Evolutionary conservation across 495 filamentous ascomycete species (phyloP), one percentile per base, ranked within the genome.

Genomic region (Trichocladium uniseriatum): DNA sequence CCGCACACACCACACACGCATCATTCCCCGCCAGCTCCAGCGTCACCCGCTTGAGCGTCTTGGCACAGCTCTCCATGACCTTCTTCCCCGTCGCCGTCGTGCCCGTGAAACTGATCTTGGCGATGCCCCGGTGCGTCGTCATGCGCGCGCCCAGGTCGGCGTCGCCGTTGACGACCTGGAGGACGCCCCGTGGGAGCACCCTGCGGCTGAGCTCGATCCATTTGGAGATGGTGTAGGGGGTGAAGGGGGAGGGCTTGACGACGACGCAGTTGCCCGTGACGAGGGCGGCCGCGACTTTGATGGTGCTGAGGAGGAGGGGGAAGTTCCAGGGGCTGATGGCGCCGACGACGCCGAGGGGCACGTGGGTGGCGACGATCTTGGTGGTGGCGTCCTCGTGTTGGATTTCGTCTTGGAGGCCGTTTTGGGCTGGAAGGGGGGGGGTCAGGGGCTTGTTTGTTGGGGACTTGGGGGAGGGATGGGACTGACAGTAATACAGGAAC

Each of bases 61-160:
- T 74, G 7, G 80, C 71, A 55, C 73, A 78, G 36, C 69, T 72
- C 14, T 69, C 76, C 71, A 82, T 77, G 39, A 87, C 76, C 34
- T 69, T 73, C 61, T 81, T 81, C 11, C 83, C 83, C 0, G 81
- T 83, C 1, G 71, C 59, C 24, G 73, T 79, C 6, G 79, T 82
- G 5, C 83, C 83, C 0, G 82, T 87, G 62, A 87, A 87, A 46
- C 67, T 75, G 58, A 86, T 81, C 69, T 86, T 84, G 46, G 75
- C 74, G 52, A 87, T 78, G 2, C 69, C 75, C 0, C 77, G 72
- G 54, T 87, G 82, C 10, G 65, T 57, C 0, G 69, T 71, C 43
- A 84, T 66, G 64, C 66, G 62, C 2, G 79, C 76, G 6, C 83
- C 83, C 8, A 87, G 71, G 11, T 77, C 69, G 15, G 83, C 80